phyloP scores from a whole-genome alignment of 495 filamentous ascomycete genomes.

The Aspergillus saccharolyticus region DNA sequence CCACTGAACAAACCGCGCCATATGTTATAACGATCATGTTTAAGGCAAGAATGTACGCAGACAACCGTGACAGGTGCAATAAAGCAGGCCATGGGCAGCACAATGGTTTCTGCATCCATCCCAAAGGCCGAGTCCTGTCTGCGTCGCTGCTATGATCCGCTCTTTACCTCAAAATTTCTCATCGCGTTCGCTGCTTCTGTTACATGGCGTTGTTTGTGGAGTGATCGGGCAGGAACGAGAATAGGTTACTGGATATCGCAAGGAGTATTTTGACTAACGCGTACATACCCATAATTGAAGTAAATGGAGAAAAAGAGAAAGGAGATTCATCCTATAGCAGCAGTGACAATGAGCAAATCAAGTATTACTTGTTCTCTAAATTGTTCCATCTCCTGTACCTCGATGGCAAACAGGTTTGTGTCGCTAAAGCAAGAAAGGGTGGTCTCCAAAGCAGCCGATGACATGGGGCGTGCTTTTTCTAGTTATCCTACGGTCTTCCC shows the following conservation, averaged over 20 bases:
- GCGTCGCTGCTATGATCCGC: not conserved
- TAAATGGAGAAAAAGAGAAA: constrained; percentile 1
- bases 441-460: too few species aligned
- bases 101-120: not conserved
- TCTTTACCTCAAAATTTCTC: constrained; percentile 4
- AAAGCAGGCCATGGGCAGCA: not conserved
- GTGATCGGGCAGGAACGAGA: constrained; percentile 31
- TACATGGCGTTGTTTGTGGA: constrained; percentile 35
- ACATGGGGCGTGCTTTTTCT: too few species aligned
- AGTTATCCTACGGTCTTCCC: too few species aligned
- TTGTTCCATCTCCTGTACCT: too few species aligned
- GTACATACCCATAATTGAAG: constrained; percentile 16
- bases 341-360: not conserved
- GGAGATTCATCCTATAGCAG: not conserved
- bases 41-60: constrained; percentile 19
- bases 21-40: constrained; percentile 11
- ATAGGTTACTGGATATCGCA: constrained; percentile 31
- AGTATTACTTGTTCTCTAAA: too few species aligned
- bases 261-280: constrained; percentile 19
- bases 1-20: constrained; percentile 24
- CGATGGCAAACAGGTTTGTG: too few species aligned
- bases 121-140: not conserved
- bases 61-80: constrained; percentile 9
- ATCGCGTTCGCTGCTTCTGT: constrained; percentile 26
- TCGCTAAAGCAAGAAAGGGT: too few species aligned